phyloP scores from a whole-genome alignment of 345 rosid genomes.

The Fremontodendron californicum region DNA sequence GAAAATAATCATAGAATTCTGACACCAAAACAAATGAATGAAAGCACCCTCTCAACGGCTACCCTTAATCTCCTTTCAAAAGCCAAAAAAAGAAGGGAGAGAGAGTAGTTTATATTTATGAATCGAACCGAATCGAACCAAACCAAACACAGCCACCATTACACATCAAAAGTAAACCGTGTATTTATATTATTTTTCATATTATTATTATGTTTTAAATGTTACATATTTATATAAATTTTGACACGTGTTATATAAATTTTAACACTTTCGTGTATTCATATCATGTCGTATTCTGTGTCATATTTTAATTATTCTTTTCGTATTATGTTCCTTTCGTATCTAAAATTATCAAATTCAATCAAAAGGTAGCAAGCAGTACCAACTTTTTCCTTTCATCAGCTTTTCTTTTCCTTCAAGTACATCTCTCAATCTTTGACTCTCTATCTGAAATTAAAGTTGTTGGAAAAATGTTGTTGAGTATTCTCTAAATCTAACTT shows the following conservation, averaged over 20 bases:
- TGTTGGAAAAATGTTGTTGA: constrained; percentile 9
- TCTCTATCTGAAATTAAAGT: constrained; percentile 16
- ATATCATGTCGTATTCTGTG: too few relatives aligned
- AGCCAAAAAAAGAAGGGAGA: not conserved
- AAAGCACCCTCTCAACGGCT: not conserved
- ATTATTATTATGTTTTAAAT: not conserved
- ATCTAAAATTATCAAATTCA: not conserved
- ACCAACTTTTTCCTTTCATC: not conserved
- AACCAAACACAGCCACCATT: constrained; percentile 14
- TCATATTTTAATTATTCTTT: too few relatives aligned
- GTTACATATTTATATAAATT: not conserved
- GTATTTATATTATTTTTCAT: not conserved
- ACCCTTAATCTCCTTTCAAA: not conserved
- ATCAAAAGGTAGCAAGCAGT: not conserved
- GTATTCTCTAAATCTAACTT: not conserved
- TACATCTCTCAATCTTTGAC: not conserved
- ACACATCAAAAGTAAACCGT: not conserved
- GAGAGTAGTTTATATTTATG: too few relatives aligned
- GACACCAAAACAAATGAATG: not conserved
- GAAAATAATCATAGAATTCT: not conserved
- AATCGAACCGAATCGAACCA: too few relatives aligned
- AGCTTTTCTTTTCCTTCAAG: not conserved
- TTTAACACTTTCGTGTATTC: too few relatives aligned
- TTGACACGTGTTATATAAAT: too few relatives aligned
- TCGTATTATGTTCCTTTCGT: too few relatives aligned